Evolutionary conservation across 768 basidiomycete genomes (phyloP).

Genomic region (Mycena filopes): DNA sequence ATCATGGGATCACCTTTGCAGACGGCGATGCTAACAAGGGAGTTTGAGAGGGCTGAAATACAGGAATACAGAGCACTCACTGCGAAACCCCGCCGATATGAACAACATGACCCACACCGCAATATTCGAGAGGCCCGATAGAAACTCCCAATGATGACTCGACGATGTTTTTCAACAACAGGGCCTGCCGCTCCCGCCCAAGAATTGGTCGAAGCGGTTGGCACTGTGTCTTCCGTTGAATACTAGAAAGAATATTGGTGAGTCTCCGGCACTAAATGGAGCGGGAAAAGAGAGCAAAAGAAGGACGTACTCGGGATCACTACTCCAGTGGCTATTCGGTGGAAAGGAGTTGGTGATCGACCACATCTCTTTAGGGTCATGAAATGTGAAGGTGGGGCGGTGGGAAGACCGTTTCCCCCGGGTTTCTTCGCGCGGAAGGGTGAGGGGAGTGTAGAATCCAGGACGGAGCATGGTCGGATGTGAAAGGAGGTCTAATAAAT

Average conservation of each 20-base stretch:
- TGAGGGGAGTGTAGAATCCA: background rate
- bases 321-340: background rate
- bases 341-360: background rate
- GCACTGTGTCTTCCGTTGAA: background rate
- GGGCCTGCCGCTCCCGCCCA: background rate
- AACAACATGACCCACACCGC: background rate
- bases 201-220: background rate
- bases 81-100: background rate
- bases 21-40: background rate
- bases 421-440: background rate
- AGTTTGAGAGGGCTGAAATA: background rate
- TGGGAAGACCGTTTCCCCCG: background rate
- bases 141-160: background rate
- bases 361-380: background rate
- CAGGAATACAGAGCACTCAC: background rate
- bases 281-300: background rate
- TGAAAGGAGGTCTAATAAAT: background rate
- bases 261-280: background rate
- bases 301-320: background rate
- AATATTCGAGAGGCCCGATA: background rate
- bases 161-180: background rate
- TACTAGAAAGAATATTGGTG: background rate
- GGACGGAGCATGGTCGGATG: background rate
- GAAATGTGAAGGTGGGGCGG: background rate
- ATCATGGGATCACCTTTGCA: constrained; percentile 4